These are phyloP conservation scores for Paspalum notatum DNA, from an alignment of 176 grass and related monocot genomes.

Conservation along the genomic window DNA sequence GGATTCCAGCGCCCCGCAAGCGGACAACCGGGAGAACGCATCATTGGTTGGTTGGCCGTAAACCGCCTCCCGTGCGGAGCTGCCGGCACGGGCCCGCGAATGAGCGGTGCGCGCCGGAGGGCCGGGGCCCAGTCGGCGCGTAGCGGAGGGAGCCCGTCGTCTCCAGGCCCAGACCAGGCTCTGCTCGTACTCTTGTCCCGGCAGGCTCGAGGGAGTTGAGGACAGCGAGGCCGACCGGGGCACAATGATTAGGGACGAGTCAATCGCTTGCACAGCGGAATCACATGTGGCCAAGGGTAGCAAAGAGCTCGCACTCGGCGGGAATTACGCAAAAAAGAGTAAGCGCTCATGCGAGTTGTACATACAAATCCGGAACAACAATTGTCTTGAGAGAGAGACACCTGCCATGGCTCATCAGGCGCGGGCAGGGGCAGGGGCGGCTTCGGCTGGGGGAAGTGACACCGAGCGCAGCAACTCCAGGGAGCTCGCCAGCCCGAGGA, in stretches of 20 bases:
- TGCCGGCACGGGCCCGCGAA: not conserved
- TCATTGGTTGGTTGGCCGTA: not conserved
- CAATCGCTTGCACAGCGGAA: no score
- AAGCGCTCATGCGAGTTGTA: not conserved
- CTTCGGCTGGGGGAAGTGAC: conserved; percentile 59
- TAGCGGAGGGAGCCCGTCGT: no score
- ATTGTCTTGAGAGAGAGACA: not conserved
- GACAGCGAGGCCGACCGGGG: no score
- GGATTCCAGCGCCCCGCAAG: conserved; percentile 49
- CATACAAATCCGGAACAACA: not conserved
- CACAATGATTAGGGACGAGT: no score
- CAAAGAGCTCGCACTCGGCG: not conserved
- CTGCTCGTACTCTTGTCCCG: no score
- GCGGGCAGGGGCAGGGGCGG: not conserved
- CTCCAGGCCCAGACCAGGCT: no score
- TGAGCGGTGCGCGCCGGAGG: no score
- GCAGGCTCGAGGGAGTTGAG: no score
- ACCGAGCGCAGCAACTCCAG: conserved; percentile 89
- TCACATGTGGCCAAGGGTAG: no score
- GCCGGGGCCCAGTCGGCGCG: no score
- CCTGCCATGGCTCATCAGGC: conserved; percentile 48
- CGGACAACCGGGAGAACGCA: conserved; percentile 21
- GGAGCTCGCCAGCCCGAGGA: conserved; percentile 74
- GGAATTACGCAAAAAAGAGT: not conserved
- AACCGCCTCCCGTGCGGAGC: not conserved